A percentile compares a stretch with the other conserved stretches of the same genome.
Evolutionary conservation across 805 yeast species (phyloP).

Genomic region (Suhomyces tanzawaensis): DNA sequence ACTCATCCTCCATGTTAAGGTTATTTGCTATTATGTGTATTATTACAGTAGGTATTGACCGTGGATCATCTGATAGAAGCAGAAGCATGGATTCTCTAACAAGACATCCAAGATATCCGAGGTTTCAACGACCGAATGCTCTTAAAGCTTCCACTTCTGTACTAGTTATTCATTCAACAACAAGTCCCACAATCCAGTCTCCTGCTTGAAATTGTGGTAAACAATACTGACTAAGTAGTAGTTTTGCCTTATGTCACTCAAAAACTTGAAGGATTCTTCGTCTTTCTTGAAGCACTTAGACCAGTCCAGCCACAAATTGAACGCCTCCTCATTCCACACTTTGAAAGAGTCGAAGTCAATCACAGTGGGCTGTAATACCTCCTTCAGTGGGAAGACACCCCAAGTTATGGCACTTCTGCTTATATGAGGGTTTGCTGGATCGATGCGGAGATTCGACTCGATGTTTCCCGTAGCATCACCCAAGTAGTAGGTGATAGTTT

Average conservation of each 20-base stretch:
- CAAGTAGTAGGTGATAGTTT: slow-evolving; percentile 68
- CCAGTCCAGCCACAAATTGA: slow-evolving; percentile 91
- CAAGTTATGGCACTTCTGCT: slow-evolving; percentile 87
- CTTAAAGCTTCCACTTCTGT: slow-evolving; percentile 1
- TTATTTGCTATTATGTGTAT: no score
- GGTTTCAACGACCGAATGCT: no score
- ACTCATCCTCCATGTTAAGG: no score
- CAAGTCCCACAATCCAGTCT: slow-evolving; percentile 73
- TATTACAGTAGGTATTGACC: no score
- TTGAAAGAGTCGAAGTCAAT: slow-evolving; percentile 88
- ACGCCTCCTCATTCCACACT: slow-evolving; percentile 97
- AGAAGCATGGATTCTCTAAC: no score
- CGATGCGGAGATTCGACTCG: slow-evolving; percentile 55
- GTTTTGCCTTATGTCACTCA: slow-evolving; percentile 57
- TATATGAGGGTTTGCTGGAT: slow-evolving; percentile 16
- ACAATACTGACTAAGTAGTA: slow-evolving; percentile 81
- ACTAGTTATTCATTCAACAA: slow-evolving; percentile 38
- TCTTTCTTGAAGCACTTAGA: slow-evolving; percentile 66
- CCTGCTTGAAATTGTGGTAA: slow-evolving; percentile 77
- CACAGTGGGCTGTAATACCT: slow-evolving; percentile 86
- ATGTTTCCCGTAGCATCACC: slow-evolving; percentile 63
- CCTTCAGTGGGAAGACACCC: slow-evolving; percentile 95
- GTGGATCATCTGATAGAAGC: no score
- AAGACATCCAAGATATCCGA: no score
- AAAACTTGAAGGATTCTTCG: slow-evolving; percentile 56